Conservation (phyloP, 129 eudicot genomes). For the Cynara cardunculus region DNA sequence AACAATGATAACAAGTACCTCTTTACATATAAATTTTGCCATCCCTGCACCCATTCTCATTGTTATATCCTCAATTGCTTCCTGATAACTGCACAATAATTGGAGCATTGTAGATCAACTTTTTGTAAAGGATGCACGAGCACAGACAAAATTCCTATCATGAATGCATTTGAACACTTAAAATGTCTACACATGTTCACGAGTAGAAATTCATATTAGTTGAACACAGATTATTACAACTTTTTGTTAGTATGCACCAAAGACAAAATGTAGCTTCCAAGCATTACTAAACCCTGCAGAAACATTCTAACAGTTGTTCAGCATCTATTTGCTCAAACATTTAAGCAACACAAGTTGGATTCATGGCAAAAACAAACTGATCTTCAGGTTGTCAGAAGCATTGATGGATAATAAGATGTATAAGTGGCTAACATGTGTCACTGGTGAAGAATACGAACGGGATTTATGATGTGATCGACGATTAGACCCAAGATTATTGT, state of each 20-base stretch:
- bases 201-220: not conserved
- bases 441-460: not conserved
- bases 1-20: slow-evolving; percentile 43
- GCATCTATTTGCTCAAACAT: not conserved
- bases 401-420: not conserved
- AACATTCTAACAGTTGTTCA: not conserved
- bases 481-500: not conserved
- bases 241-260: not conserved
- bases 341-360: not conserved
- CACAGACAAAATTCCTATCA: not conserved
- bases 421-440: not conserved
- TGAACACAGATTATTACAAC: not conserved
- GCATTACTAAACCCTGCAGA: not conserved
- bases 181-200: not conserved
- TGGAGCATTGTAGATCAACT: slow-evolving; percentile 4
- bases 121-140: not conserved
- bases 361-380: not conserved
- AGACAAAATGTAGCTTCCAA: not conserved
- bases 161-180: not conserved
- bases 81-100: slow-evolving; percentile 71
- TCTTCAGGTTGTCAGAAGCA: not conserved
- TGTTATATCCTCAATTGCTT: slow-evolving; percentile 94
- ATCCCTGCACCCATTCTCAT: slow-evolving; percentile 99
- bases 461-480: not conserved
- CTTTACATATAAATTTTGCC: slow-evolving; percentile 96